Base-by-base conservation (phyloP, 2,329 filamentous ascomycete species). In the Calonectria multiphialidica region DNA sequence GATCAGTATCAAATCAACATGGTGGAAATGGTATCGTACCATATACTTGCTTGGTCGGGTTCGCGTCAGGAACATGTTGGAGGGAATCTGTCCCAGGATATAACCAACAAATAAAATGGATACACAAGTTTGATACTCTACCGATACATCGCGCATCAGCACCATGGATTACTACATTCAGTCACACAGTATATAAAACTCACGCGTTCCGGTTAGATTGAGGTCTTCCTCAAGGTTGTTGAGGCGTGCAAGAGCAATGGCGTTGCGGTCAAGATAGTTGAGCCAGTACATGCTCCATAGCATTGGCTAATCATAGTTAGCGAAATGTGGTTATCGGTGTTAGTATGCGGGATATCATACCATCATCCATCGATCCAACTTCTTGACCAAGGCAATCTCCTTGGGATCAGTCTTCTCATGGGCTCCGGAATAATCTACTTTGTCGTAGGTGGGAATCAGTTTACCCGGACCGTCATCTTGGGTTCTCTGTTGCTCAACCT, bases 181-280 rank as follows among this genome's bases (percentile, higher is more conserved):
- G 2, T 1, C 3, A 13, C 5, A n/a, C n/a, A n/a, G n/a, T n/a
- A n/a, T n/a, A n/a, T n/a, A 15, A 13, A 16, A 59, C 67, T 25
- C 47, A 75, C 76, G 57, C n/a, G 72, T 71, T 23, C 68, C 68
- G 3, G 71, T 72, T 1, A 79, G 77, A 21, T 80, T 80, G 0
- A 82, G 73, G 30, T 82, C 80, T 10, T 78, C 70, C 40, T 82
- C 80, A 0, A 82, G 77, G 50, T 78, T 75, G 25, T 83, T 83
- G 18, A 83, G 72, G 1, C 80, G 77, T 1, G 86, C 86, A 42
- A 86, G 81, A 0, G 85, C 85, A 73, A 88, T 87, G 33, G 86
- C 86, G 68, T 87, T 87, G 8, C 86, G 81, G 49, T 88, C 86
- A 23, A 87, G 80, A 65, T 86, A 86, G 70, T 85, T 87, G 50